Evolutionary conservation across 768 basidiomycete genomes (phyloP).

Genomic region (Mycena latifolia): DNA sequence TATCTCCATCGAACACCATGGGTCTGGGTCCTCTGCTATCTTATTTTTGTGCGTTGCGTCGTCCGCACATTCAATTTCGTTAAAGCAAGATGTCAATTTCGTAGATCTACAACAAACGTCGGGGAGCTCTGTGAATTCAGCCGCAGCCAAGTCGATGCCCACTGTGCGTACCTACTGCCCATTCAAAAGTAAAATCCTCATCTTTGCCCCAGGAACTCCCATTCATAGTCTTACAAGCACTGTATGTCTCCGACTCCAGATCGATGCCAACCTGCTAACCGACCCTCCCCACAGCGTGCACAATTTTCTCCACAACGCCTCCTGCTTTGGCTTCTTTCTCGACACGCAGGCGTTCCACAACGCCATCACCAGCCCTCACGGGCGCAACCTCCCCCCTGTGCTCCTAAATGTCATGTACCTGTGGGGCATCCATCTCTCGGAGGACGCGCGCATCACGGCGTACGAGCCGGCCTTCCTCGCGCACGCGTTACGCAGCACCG

Average conservation of each 20-base stretch:
- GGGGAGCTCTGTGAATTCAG: neutral
- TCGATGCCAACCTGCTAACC: too few species aligned
- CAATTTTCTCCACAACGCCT: constrained; percentile 51
- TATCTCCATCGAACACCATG: constrained; percentile 16
- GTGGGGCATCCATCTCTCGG: constrained; percentile 37
- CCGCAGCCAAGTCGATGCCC: constrained; percentile 5
- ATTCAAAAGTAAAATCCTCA: neutral
- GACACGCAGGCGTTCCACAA: constrained; percentile 53
- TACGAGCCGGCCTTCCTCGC: constrained; percentile 51
- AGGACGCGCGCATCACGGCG: constrained; percentile 36
- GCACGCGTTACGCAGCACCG: constrained; percentile 47
- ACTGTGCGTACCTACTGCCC: constrained; percentile 5
- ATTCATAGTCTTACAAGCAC: constrained; percentile 27
- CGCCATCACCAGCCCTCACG: constrained; percentile 31
- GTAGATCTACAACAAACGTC: constrained; percentile 27
- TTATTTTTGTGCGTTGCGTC: constrained; percentile 22
- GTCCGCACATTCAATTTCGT: too few species aligned
- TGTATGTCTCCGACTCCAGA: constrained; percentile 7
- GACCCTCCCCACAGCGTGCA: constrained; percentile 17
- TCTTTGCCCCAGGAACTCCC: constrained; percentile 22
- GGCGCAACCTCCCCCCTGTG: constrained; percentile 37
- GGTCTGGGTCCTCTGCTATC: constrained; percentile 22
- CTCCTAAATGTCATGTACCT: constrained; percentile 46
- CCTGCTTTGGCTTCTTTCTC: constrained; percentile 62
- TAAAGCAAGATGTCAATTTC: neutral